Evolutionary conservation across 208 protist species (phyloP), one percentile per base, ranked within the genome.

Genomic region (Trypanosoma cruzi): DNA sequence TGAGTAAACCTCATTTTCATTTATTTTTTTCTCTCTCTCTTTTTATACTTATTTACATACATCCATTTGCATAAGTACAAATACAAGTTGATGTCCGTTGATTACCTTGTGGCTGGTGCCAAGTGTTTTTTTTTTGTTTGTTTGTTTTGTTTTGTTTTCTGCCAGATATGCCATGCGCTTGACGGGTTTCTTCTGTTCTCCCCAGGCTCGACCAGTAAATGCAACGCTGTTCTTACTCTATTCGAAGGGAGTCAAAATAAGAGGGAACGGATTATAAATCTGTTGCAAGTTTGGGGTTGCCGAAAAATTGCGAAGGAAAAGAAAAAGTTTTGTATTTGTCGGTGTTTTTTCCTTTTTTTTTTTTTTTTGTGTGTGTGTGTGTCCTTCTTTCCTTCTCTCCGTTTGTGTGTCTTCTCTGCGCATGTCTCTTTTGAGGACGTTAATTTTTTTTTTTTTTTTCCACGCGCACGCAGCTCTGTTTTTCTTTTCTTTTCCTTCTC

Each of bases 291-390:
- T n/a, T n/a, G n/a, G n/a, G n/a, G n/a, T n/a, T n/a, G n/a, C n/a
- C n/a, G n/a, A n/a, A n/a, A n/a, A n/a, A n/a, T n/a, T n/a, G 8
- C 58, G 36, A 5, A 26, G 29, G 13, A 46, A 18, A 58, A 7
- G 16, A 7, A 58, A 58, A n/a, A 32, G 52, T 5, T 34, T 20
- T 7, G 5, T 40, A 58, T 58, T 58, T 58, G 26, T 11, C 24
- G 48, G 16, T 8, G 49, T 56, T 24, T 53, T 56, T 36, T 63
- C 18, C 42, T 68, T 56, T 68, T 58, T 44, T 68, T 44, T 48
- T 46, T 65, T 52, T 52, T 44, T 52, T 28, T 31, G 46, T 36
- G 18, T 64, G 20, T 64, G n/a, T 53, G 37, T 42, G 7, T 28
- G 24, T 5, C 8, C 24, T 54, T 54, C 8, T 54, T 54, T 11